These are phyloP conservation scores for Purshia tridentata DNA, from an alignment of 306 rosid genomes.

Conservation along the genomic window DNA sequence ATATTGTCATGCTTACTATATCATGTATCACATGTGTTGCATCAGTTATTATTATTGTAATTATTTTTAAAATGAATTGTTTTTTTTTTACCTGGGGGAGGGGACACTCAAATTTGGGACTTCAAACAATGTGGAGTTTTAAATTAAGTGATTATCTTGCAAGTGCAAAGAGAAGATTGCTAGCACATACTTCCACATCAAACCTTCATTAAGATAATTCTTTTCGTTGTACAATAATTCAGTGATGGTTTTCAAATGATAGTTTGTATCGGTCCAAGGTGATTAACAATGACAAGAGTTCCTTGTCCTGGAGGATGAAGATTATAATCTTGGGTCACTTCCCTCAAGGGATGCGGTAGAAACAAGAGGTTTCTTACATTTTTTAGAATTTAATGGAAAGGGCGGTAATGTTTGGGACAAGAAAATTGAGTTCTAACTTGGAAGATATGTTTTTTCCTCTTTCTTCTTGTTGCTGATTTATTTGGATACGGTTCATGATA, in stretches of 20 bases:
- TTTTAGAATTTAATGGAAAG: too few relatives aligned
- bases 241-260: too few relatives aligned
- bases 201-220: background rate
- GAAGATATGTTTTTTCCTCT: background rate
- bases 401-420: too few relatives aligned
- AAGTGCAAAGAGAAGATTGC: background rate
- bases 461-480: background rate
- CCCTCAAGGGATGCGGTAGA: background rate
- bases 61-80: background rate
- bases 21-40: background rate
- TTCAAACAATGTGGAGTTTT: too few relatives aligned
- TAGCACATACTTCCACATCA: background rate
- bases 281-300: too few relatives aligned
- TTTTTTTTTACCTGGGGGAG: background rate
- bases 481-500: background rate
- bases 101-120: too few relatives aligned
- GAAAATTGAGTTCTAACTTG: constrained; percentile 31
- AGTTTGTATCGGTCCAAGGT: too few relatives aligned
- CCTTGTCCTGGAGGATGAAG: background rate
- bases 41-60: background rate
- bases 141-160: background rate
- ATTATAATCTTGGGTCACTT: background rate
- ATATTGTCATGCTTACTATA: background rate
- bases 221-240: background rate
- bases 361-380: background rate